Conservation (phyloP, 345 rosid species). For the Camelina sativa region DNA sequence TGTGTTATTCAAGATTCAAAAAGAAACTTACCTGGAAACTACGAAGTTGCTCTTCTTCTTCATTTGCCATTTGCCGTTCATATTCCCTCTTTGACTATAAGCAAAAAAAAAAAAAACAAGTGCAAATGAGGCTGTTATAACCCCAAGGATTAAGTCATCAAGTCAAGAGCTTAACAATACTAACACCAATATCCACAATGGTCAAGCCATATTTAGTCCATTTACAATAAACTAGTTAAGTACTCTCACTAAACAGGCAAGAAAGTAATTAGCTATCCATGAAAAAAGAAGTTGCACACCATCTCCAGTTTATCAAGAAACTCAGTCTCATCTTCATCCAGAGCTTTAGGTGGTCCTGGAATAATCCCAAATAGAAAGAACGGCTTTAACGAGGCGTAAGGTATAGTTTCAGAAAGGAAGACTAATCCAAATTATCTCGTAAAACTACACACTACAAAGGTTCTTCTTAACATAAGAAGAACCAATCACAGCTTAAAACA, state of each 20-base stretch:
- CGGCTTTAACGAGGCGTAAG: not conserved
- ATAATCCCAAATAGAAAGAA: constrained; percentile 16
- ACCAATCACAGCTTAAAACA: not conserved
- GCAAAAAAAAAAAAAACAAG: constrained; percentile 3
- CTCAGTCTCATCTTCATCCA: constrained; percentile 98
- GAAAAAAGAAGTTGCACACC: constrained; percentile 51
- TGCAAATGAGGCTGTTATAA: constrained; percentile 6
- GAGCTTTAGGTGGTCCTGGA: constrained; percentile 93
- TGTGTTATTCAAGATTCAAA: not conserved
- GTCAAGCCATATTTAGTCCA: not conserved
- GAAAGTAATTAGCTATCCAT: not conserved
- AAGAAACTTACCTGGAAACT: constrained; percentile 73
- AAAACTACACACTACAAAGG: constrained; percentile 7
- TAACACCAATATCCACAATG: not conserved
- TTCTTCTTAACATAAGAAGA: not conserved
- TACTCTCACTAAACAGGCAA: too few relatives aligned
- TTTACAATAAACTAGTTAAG: not conserved
- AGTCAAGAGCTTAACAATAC: constrained; percentile 12
- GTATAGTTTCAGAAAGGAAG: not conserved
- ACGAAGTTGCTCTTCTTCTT: constrained; percentile 71
- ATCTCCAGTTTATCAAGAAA: constrained; percentile 81
- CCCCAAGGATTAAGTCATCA: not conserved
- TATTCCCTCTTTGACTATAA: constrained; percentile 75
- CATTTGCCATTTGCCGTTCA: constrained; percentile 73
- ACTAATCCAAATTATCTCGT: not conserved